Evolutionary conservation across 2,329 filamentous ascomycete species (phyloP), one percentile per base, ranked within the genome.

Genomic region (Colletotrichum chlorophyti): DNA sequence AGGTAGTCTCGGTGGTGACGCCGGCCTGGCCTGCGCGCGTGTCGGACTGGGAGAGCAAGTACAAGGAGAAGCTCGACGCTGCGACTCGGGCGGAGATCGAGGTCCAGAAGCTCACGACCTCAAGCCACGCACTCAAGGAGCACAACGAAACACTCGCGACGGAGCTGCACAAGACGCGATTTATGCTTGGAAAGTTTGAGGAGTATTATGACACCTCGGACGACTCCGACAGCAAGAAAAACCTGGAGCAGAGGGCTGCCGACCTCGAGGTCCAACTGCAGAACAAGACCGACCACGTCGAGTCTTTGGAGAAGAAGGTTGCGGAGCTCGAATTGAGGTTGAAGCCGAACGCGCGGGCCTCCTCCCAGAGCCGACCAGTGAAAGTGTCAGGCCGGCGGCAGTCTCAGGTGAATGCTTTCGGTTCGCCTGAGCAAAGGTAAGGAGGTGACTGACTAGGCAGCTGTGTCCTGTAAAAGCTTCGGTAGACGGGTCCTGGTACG

Each of bases 21-120:
- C 66, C 69, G 21, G 59, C 50, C 46, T 68, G 63, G 40, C 70
- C 69, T 12, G 64, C 66, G 53, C 66, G 74, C 8, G 73, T 72
- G 27, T 73, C 72, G 15, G 65, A 67, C 9, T 67, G 68, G 57
- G 66, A 74, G 58, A 21, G 47, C 15, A 68, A 65, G 50, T 61
- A 64, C 51, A 63, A 62, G 37, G 55, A 54, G 23, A 58, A 57
- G 37, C 40, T 74, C 5, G 64, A 69, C n/a, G 32, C 43, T 19
- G 64, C 53, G 9, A 63, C 60, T 14, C 42, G 34, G 43, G 37
- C 29, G 42, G 47, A 49, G 23, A 46, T 55, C 14, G 14, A 35
- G 48, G 38, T 55, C 41, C 34, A 62, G 14, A 53, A 65, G 27
- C 24, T 65, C 17, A 63, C 63, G 11, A 42, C 31, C 1, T 40